Conservation (phyloP, 306 rosid genomes). For the Cercis canadensis region DNA sequence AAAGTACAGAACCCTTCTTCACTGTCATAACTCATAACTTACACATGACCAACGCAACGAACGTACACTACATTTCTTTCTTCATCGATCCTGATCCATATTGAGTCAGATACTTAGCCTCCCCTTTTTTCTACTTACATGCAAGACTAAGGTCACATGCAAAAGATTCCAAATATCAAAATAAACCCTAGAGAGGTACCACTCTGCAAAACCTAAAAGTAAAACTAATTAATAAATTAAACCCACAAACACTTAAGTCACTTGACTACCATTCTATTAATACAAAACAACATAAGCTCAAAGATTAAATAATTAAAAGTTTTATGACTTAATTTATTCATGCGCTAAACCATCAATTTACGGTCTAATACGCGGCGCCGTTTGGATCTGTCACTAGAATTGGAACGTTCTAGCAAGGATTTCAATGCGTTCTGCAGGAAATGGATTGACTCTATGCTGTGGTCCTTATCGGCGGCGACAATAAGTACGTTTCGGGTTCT, state of each 20-base stretch:
- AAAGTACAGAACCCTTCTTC: conserved; percentile 42
- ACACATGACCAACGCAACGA: conserved; percentile 22
- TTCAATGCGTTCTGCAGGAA: conserved; percentile 89
- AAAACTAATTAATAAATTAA: too few species aligned
- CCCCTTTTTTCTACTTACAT: conserved; percentile 46
- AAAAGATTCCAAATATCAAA: conserved; percentile 41
- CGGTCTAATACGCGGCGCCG: conserved; percentile 74
- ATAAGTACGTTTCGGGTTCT: conserved; percentile 80
- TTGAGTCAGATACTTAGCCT: conserved; percentile 26
- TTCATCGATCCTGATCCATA: conserved; percentile 5
- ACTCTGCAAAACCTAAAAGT: neutral
- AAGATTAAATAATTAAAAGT: too few species aligned
- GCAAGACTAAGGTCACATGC: conserved; percentile 45
- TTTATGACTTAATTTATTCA: too few species aligned
- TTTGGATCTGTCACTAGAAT: conserved; percentile 70
- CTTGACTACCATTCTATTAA: conserved; percentile 8
- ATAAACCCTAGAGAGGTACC: conserved; percentile 41
- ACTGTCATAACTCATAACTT: conserved; percentile 38
- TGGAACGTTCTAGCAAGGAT: conserved; percentile 77
- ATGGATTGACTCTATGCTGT: conserved; percentile 82
- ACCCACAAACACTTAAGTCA: too few species aligned
- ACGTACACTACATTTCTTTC: conserved; percentile 43
- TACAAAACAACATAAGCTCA: neutral
- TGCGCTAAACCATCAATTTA: conserved; percentile 35
- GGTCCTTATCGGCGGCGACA: conserved; percentile 82